Conservation (phyloP, 2,329 filamentous ascomycete species). For the Botrytis tulipae region DNA sequence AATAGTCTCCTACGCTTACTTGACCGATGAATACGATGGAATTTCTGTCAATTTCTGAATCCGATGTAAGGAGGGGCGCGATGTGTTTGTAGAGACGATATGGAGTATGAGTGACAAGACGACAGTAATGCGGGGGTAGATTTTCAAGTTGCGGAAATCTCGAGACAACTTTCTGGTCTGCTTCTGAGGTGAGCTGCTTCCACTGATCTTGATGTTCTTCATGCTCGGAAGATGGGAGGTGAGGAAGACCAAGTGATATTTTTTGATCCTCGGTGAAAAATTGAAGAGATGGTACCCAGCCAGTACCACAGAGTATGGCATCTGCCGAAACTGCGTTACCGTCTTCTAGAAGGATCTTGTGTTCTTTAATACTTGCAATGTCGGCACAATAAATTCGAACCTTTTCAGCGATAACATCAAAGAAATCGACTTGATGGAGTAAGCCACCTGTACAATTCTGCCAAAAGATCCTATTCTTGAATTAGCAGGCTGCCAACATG, state of each 20-base stretch:
- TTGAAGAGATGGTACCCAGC: neutral
- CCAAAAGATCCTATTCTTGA: conserved; percentile 32
- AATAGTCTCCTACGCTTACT: neutral
- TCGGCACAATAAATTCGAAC: neutral
- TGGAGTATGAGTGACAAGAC: neutral
- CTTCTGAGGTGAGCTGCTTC: neutral
- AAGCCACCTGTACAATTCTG: conserved; percentile 34
- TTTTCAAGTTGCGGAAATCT: neutral
- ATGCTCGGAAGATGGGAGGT: neutral
- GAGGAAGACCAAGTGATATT: neutral
- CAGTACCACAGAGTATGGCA: neutral
- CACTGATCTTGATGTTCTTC: neutral
- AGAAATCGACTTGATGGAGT: conserved; percentile 34
- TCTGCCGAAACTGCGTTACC: neutral
- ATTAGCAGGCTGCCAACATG: conserved; percentile 9
- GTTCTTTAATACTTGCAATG: neutral
- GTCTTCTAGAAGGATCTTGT: neutral
- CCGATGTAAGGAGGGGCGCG: neutral
- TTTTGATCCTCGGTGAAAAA: neutral
- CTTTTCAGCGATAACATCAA: conserved; percentile 31
- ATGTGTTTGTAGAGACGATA: neutral
- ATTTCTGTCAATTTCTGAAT: neutral
- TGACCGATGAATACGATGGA: neutral
- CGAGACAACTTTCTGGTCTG: neutral
- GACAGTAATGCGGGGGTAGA: neutral